phyloP scores from a whole-genome alignment of 768 basidiomycete species.

The Lactarius tabidus region DNA sequence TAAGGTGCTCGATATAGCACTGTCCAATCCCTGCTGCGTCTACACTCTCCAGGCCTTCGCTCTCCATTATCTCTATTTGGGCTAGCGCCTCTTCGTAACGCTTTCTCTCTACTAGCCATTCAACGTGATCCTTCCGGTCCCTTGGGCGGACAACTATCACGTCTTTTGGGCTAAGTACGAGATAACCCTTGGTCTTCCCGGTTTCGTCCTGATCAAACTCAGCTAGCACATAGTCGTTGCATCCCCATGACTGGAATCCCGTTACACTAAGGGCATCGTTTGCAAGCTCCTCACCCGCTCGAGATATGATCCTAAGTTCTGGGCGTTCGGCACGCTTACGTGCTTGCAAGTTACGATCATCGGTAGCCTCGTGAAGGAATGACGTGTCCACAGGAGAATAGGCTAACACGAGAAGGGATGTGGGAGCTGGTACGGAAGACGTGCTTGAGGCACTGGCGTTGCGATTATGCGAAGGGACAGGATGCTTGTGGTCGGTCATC shows the following conservation, averaged over 20 bases:
- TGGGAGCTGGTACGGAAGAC: constrained; percentile 38
- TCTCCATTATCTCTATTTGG: constrained; percentile 56
- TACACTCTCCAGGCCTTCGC: constrained; percentile 37
- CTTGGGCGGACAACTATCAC: constrained; percentile 83
- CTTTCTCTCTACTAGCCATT: constrained; percentile 84
- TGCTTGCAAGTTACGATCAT: constrained; percentile 68
- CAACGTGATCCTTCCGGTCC: constrained; percentile 85
- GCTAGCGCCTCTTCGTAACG: constrained; percentile 87
- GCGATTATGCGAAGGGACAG: constrained; percentile 15
- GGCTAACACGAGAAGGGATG: constrained; percentile 82
- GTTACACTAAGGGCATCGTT: constrained; percentile 78
- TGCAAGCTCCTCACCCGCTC: constrained; percentile 81
- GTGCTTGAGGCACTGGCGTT: constrained; percentile 27
- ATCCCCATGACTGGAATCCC: constrained; percentile 79
- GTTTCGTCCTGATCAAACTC: constrained; percentile 37
- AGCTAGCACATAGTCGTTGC: constrained; percentile 84
- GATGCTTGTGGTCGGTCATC: constrained; percentile 25
- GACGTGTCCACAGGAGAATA: constrained; percentile 79
- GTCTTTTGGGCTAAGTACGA: constrained; percentile 84
- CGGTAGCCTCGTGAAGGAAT: constrained; percentile 60
- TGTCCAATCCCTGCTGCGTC: constrained; percentile 71
- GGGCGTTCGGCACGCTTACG: constrained; percentile 88
- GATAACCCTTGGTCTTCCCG: constrained; percentile 51
- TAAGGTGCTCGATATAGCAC: constrained; percentile 82
- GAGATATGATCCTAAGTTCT: constrained; percentile 88